These are phyloP conservation scores for Sporothrix euskadiensis DNA, from an alignment of 2,329 filamentous ascomycete species.

Conservation along the genomic window DNA sequence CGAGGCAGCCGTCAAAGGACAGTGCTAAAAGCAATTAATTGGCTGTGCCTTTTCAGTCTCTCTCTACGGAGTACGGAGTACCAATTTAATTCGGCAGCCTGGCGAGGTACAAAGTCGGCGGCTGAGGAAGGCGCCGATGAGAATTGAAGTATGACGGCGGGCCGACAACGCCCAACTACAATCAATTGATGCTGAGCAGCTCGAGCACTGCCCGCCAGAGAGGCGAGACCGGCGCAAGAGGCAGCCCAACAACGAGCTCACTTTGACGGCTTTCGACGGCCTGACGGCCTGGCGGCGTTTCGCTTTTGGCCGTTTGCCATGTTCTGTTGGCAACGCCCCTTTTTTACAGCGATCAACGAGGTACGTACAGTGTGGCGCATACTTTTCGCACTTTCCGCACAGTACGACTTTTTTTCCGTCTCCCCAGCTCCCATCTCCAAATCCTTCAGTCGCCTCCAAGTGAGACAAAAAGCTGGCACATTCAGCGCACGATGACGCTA, in stretches of 20 bases:
- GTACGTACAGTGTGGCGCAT: constrained; percentile 24
- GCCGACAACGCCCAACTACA: background rate
- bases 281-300: background rate
- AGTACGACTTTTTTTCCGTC: background rate
- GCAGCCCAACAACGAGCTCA: background rate
- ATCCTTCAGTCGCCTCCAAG: background rate
- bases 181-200: background rate
- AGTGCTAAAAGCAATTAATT: background rate
- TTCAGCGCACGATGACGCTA: constrained; percentile 14
- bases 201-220: background rate
- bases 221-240: constrained; percentile 9
- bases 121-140: background rate
- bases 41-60: background rate
- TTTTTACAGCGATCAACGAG: background rate
- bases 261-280: background rate
- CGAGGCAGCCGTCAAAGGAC: constrained; percentile 7
- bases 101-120: background rate
- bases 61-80: background rate
- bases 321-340: background rate
- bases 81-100: constrained; percentile 14
- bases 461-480: background rate
- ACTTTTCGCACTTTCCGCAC: background rate
- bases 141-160: background rate
- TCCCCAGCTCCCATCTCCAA: background rate
- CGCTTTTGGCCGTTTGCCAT: background rate